Evolutionary conservation across 768 basidiomycete species (phyloP), one percentile per base, ranked within the genome.

Genomic region (Cyclocybe aegerita): DNA sequence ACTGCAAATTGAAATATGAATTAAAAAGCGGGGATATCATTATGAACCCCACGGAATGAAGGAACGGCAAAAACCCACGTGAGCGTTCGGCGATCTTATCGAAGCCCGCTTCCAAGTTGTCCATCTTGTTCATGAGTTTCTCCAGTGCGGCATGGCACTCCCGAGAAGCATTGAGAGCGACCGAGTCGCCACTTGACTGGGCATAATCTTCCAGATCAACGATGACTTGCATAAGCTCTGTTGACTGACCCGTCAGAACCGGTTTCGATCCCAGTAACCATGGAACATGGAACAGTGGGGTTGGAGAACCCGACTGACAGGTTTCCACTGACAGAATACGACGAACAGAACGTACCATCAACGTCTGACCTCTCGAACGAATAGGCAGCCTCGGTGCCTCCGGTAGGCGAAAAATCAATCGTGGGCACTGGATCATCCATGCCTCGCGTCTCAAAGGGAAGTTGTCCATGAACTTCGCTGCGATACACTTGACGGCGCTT

Each of bases 51-150:
- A 9, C 33, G 33, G 12, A 39, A 40, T 38, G 33, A 31, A 39
- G 44, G 41, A 43, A 8, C 42, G 50, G 50, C 16, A 6, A 38
- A 53, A 16, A 76, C 90, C 49, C 64, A 93, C 93, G 66, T 52
- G 90, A 90, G 41, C 88, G 81, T 63, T 94, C 91, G 3, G 90
- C 88, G 58, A 95, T 86, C 55, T 83, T 80, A 58, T 95, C 93
- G 60, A 97, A 94, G 1, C 87, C 86, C 0, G 80, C 65, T 64
- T 91, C 87, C 9, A 95, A 73, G 17, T 73, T 77, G 52, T 96
- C 91, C 83, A 97, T 90, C 66, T 83, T 86, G 31, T 66, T 69
- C 38, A 93, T 72, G 4, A 90, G 75, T 65, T 81, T 89, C 53
- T 88, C 84, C 32, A 97, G 69, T 2, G 79, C 72, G 4, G 60